Conservation (phyloP, 2,329 filamentous ascomycete genomes). For the Myrmaecium sp. region DNA sequence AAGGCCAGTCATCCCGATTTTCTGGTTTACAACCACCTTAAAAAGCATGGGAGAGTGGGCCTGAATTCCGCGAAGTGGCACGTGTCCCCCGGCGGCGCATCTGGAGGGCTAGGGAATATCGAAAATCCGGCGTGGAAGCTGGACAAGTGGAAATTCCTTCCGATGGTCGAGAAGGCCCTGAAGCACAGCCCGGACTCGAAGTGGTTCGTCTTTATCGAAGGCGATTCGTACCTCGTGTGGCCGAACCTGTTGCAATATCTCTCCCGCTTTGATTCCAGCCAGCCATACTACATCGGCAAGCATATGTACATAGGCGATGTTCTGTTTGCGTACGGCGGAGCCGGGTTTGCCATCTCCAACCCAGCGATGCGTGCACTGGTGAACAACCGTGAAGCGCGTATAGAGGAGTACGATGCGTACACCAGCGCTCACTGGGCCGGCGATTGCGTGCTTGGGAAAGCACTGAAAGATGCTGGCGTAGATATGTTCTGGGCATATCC, state of each 20-base stretch:
- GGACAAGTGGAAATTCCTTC: constrained; percentile 23
- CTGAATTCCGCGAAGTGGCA: constrained; percentile 25
- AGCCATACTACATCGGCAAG: constrained; percentile 36
- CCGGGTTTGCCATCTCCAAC: constrained; percentile 33
- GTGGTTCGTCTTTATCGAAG: constrained; percentile 44
- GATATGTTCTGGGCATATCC: constrained; percentile 6
- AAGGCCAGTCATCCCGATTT: constrained; percentile 31
- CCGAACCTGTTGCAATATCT: constrained; percentile 37
- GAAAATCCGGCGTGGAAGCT: constrained; percentile 16
- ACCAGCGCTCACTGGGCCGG: constrained; percentile 3
- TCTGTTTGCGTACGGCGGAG: constrained; percentile 37
- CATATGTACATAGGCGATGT: constrained; percentile 33
- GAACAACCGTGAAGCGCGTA: constrained; percentile 2
- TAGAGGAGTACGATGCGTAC: constrained; percentile 2
- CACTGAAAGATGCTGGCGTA: constrained; percentile 3
- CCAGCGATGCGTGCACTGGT: constrained; percentile 2
- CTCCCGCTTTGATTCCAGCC: constrained; percentile 27
- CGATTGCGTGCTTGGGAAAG: constrained; percentile 2
- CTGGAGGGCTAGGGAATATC: constrained; percentile 15
- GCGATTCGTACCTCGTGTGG: constrained; percentile 41
- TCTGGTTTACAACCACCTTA: constrained; percentile 33
- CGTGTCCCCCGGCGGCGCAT: constrained; percentile 30
- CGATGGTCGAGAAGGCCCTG: constrained; percentile 18
- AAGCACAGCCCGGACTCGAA: constrained; percentile 27
- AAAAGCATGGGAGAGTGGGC: constrained; percentile 26